Conservation (phyloP, 441 rosid species). For the Aleurites moluccanus region DNA sequence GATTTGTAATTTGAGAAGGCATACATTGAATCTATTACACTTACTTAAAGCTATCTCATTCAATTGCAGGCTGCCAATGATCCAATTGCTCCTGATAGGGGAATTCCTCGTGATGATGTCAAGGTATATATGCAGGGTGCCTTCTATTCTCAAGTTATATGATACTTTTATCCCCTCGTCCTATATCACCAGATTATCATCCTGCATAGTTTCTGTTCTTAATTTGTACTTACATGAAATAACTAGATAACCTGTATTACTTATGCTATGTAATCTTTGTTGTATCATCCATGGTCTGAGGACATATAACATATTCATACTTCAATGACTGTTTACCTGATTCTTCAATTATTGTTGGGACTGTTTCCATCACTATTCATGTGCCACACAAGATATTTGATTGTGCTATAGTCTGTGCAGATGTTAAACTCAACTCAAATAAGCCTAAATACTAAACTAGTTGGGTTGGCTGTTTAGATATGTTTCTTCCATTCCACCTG, state of each 20-base stretch:
- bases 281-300: background rate
- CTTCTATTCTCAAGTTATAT: constrained; percentile 4
- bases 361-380: background rate
- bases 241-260: background rate
- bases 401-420: background rate
- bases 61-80: constrained; percentile 74
- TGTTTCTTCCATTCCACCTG: too few relatives aligned
- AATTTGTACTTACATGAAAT: background rate
- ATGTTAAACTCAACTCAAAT: background rate
- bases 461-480: too few relatives aligned
- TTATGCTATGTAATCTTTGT: background rate
- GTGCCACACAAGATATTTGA: background rate
- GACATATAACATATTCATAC: background rate
- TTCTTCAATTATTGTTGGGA: background rate
- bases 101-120: constrained; percentile 73
- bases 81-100: constrained; percentile 81
- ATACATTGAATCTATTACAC: background rate
- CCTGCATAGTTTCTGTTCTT: background rate
- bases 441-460: background rate
- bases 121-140: constrained; percentile 42
- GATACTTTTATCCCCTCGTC: background rate
- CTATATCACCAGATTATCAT: background rate
- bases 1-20: background rate
- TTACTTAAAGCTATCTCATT: background rate
- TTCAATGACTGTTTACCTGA: background rate